Percentiles rank a stretch among this genome's conserved stretches.
Conservation (phyloP, 345 rosid species). For the Salix viminalis region DNA sequence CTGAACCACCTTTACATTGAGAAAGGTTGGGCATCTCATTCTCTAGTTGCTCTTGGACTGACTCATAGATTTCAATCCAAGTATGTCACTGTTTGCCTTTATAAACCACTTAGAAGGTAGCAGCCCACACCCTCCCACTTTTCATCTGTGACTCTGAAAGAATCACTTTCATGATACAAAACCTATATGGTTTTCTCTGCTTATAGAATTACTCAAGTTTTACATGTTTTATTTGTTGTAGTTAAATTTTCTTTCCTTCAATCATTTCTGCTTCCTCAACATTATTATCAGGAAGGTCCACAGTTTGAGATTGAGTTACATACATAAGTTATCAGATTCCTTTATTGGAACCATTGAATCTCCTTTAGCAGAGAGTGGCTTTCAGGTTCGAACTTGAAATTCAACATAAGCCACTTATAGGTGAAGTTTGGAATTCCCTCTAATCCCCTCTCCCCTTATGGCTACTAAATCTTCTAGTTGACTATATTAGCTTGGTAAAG, state of each 20-base stretch:
- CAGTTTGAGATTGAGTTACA: background rate
- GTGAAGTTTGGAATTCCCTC: background rate
- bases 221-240: background rate
- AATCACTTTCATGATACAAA: background rate
- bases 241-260: background rate
- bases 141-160: slow-evolving; percentile 18
- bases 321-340: background rate
- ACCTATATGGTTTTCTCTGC: slow-evolving; percentile 18
- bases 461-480: background rate
- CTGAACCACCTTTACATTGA: slow-evolving; percentile 85
- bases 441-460: background rate
- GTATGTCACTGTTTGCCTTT: slow-evolving; percentile 83
- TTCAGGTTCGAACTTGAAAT: background rate
- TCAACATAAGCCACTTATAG: background rate
- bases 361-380: background rate
- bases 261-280: background rate
- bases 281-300: background rate
- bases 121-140: background rate
- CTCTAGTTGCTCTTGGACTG: slow-evolving; percentile 73
- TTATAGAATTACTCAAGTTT: slow-evolving; percentile 17
- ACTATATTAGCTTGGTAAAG: background rate
- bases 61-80: slow-evolving; percentile 87
- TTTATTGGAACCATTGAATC: background rate
- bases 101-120: slow-evolving; percentile 70
- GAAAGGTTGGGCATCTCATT: slow-evolving; percentile 72